Conservation (phyloP, 2,329 filamentous ascomycete species). For the Achaetomium macrosporum region DNA sequence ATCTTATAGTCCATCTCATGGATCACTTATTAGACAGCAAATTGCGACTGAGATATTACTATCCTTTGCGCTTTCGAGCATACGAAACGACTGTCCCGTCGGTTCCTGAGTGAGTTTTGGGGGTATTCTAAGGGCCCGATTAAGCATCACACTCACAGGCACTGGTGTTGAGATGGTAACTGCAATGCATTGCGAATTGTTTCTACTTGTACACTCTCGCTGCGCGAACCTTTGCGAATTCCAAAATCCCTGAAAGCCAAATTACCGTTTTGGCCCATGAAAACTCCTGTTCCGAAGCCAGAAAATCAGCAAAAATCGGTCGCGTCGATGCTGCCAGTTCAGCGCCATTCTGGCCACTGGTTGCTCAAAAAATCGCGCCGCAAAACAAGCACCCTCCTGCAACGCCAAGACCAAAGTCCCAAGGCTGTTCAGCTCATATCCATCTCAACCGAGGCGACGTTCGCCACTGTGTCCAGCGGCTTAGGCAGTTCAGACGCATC, state of each 20-base stretch:
- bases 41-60: too few species aligned
- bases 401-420: constrained; percentile 19
- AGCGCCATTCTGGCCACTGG: constrained; percentile 20
- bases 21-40: too few species aligned
- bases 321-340: constrained; percentile 17
- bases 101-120: too few species aligned
- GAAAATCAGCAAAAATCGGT: constrained; percentile 3
- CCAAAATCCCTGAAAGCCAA: constrained; percentile 7
- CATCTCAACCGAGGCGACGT: constrained; percentile 27
- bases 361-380: constrained; percentile 15
- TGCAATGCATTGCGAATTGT: not conserved
- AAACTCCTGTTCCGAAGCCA: constrained; percentile 4
- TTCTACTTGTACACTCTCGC: constrained; percentile 16
- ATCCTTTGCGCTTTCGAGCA: too few species aligned
- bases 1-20: too few species aligned
- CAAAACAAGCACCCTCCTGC: constrained; percentile 12
- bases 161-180: not conserved
- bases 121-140: too few species aligned
- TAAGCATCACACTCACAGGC: not conserved
- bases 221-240: not conserved
- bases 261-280: constrained; percentile 18
- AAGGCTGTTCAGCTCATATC: constrained; percentile 32
- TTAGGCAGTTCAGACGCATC: constrained; percentile 42
- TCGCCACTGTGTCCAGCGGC: constrained; percentile 24
- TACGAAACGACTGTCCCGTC: too few species aligned